phyloP scores from a whole-genome alignment of 139 green algal species.

The Mesotaenium endlicherianum region DNA sequence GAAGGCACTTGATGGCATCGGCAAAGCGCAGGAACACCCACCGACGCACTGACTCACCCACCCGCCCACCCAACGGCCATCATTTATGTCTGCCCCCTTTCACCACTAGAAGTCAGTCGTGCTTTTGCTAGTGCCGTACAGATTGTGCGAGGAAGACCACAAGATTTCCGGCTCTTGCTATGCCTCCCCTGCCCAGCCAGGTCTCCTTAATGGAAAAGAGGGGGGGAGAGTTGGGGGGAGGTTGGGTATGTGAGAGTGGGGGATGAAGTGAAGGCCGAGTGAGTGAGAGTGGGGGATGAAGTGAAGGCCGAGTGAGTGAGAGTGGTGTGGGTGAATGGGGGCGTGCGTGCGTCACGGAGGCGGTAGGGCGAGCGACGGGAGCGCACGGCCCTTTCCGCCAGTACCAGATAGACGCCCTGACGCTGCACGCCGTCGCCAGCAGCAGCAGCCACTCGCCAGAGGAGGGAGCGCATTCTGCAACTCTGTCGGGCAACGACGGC shows the following conservation, averaged over 20 bases:
- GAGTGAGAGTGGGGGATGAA: not conserved
- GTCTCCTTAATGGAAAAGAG: not conserved
- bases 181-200: not conserved
- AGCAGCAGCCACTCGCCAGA: not conserved
- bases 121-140: too few relatives aligned
- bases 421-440: not conserved
- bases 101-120: too few relatives aligned
- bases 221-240: not conserved
- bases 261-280: not conserved
- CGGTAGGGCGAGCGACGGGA: not conserved
- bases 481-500: not conserved
- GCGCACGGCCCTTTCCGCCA: constrained; percentile 7
- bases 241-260: not conserved
- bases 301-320: not conserved
- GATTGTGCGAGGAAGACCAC: too few relatives aligned
- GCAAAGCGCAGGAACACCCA: too few relatives aligned
- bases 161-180: too few relatives aligned
- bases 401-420: constrained; percentile 14
- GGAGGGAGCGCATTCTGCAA: not conserved
- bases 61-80: too few relatives aligned
- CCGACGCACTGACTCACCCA: too few relatives aligned
- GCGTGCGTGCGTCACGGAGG: not conserved
- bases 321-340: not conserved
- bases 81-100: too few relatives aligned
- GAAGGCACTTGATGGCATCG: too few relatives aligned